phyloP scores from a whole-genome alignment of 2,329 filamentous ascomycete genomes.

The Talaromyces rugulosus region DNA sequence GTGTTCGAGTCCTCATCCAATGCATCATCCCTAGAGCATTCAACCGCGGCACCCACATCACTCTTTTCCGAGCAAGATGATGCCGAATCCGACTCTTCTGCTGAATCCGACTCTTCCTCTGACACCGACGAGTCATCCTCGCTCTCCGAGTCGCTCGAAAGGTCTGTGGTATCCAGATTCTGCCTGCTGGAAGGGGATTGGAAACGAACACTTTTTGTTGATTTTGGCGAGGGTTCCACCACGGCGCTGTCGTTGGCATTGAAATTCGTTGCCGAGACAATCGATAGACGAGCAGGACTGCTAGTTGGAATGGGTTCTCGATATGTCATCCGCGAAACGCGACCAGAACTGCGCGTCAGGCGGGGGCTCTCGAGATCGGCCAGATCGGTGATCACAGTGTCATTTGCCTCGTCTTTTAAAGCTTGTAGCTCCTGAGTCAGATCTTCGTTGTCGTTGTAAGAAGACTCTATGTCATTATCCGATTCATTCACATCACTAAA shows the following conservation, averaged over 20 bases:
- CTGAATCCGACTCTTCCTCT: constrained; percentile 24
- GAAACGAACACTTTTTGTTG: constrained; percentile 33
- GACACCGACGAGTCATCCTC: constrained; percentile 17
- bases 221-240: constrained; percentile 21
- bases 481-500: constrained; percentile 22
- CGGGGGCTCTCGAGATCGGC: constrained; percentile 16
- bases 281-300: constrained; percentile 17
- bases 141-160: constrained; percentile 13
- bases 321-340: constrained; percentile 11
- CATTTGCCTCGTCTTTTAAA: constrained; percentile 40
- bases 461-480: constrained; percentile 27
- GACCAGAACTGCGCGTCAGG: constrained; percentile 5
- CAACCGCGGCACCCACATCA: not conserved
- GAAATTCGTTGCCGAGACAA: constrained; percentile 18
- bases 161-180: constrained; percentile 6
- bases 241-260: constrained; percentile 19
- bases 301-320: constrained; percentile 1
- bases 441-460: constrained; percentile 33
- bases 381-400: constrained; percentile 20
- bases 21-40: constrained; percentile 1
- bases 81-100: not conserved
- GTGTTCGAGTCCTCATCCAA: not conserved
- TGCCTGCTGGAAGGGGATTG: constrained; percentile 19
- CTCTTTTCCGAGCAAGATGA: not conserved
- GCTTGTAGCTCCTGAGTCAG: constrained; percentile 43